These are phyloP conservation scores for Pleurotus giganteus DNA, from an alignment of 768 basidiomycete genomes.

Conservation along the genomic window DNA sequence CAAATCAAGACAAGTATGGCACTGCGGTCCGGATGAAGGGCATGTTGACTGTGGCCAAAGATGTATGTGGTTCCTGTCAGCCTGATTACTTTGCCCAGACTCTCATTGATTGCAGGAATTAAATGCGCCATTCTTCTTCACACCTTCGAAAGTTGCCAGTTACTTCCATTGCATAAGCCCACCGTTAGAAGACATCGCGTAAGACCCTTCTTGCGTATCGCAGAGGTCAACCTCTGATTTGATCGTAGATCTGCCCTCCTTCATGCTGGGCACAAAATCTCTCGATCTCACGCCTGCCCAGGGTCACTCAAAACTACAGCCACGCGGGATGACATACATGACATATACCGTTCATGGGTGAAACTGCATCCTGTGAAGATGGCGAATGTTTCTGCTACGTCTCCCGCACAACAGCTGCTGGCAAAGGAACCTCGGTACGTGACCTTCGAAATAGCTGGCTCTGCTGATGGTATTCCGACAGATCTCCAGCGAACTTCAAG, in stretches of 20 bases:
- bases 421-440: conserved; percentile 65
- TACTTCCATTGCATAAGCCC: conserved; percentile 82
- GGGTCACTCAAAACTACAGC: conserved; percentile 94
- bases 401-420: conserved; percentile 71
- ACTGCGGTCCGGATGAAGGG: conserved; percentile 88
- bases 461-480: conserved; percentile 24
- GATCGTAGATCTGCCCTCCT: conserved; percentile 77
- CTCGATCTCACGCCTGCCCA: conserved; percentile 85
- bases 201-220: conserved; percentile 27
- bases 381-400: conserved; percentile 74
- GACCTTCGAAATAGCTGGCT: background rate
- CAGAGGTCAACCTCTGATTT: background rate
- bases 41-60: conserved; percentile 88
- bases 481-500: conserved; percentile 69
- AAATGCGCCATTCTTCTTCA: conserved; percentile 80
- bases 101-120: conserved; percentile 56
- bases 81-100: background rate
- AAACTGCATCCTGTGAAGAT: conserved; percentile 79
- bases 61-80: conserved; percentile 47
- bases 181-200: conserved; percentile 73
- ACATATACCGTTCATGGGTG: conserved; percentile 84
- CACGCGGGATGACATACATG: conserved; percentile 65
- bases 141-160: conserved; percentile 74
- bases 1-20: conserved; percentile 63
- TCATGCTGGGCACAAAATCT: conserved; percentile 79